Conservation (phyloP, 257 asterid species). For the Petrea volubilis region DNA sequence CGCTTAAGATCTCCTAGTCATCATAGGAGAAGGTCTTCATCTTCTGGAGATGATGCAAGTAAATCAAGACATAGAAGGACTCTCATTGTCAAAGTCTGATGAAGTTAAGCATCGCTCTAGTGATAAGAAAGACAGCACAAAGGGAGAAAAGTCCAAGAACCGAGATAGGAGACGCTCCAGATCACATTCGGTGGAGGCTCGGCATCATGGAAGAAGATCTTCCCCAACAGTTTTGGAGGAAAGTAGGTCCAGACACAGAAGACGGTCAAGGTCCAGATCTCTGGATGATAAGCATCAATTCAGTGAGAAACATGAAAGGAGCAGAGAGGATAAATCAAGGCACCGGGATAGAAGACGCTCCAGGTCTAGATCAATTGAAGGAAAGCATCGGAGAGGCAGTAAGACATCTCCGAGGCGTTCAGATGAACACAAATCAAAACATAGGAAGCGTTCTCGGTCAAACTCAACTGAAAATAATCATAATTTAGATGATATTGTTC, state of each 20-base stretch:
- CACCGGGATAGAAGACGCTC: constrained; percentile 48
- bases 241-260: constrained; percentile 55
- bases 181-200: constrained; percentile 57
- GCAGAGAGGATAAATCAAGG: constrained; percentile 63
- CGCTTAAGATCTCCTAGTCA: constrained; percentile 70
- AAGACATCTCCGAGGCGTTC: constrained; percentile 43
- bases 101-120: constrained; percentile 58
- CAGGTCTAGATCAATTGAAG: constrained; percentile 59
- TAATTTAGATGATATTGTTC: constrained; percentile 28
- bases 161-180: constrained; percentile 54
- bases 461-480: constrained; percentile 48
- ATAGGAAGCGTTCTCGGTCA: constrained; percentile 58
- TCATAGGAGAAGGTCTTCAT: constrained; percentile 58
- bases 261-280: constrained; percentile 61
- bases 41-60: constrained; percentile 59
- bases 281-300: constrained; percentile 51
- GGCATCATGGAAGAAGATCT: constrained; percentile 36
- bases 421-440: constrained; percentile 57
- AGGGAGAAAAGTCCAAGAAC: constrained; percentile 54
- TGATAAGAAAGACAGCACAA: constrained; percentile 45
- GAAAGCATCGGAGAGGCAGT: constrained; percentile 42
- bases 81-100: constrained; percentile 73
- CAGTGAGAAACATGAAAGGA: constrained; percentile 47
- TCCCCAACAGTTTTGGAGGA: constrained; percentile 57
- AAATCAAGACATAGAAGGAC: constrained; percentile 65